Evolutionary conservation across 441 rosid species (phyloP), one percentile per base, ranked within the genome.

Genomic region (Aquilaria agallochum): DNA sequence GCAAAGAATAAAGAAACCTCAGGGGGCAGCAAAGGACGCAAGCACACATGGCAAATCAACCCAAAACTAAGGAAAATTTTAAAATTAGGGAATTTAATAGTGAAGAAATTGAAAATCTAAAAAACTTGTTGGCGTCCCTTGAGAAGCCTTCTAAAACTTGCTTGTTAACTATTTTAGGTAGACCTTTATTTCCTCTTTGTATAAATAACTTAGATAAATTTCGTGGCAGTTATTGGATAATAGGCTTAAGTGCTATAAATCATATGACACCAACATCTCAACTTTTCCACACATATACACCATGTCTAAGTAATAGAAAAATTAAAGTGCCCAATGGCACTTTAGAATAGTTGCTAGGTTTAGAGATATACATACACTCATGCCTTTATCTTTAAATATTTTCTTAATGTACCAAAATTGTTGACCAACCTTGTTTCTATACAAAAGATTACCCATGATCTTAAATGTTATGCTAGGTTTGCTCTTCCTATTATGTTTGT

Each of bases 281-380:
- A 8, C 10, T 54, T 14, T 55, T 45, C 14, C 11, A 32, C 12
- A 54, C 53, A 20, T 55, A 64, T 56, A 55, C 54, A 13, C 44
- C 60, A 42, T 62, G 50, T 44, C 67, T 30, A 54, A 64, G 33
- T 31, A 64, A 64, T 44, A 31, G 13, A 9, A 53, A 54, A 45
- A 31, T 46, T 53, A 9, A 3, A 11, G 14, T n/a, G 8, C 32
- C 15, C 7, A 15, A 64, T 5, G 31, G 11, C 9, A 44, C 60
- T 31, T 0, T 55, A 13, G 45, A 52, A 55, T 2, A 31, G 1
- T 55, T 42, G 59, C 14, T 30, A 11, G 32, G 33, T 33, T 49
- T 13, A 14, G 55, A 31, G 47, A 50, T 34, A 50, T 50, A 5
- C 46, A 50, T 33, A 6, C 20, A 20, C 27, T 20, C 1, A 30